phyloP scores from a whole-genome alignment of 1,284 basidiomycete genomes.

The Ganoderma lingzhi region DNA sequence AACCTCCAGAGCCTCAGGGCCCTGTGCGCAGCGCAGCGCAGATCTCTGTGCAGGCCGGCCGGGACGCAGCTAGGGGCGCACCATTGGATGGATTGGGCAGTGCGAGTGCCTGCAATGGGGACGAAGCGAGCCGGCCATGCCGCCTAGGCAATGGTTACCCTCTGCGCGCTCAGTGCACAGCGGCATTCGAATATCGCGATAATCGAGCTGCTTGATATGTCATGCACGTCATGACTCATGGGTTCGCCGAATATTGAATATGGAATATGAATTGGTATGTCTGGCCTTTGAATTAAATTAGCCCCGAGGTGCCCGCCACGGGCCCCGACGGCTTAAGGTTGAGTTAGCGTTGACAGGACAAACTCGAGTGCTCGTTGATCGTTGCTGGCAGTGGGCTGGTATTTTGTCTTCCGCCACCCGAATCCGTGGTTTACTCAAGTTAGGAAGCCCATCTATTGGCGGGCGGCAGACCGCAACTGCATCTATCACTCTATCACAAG shows the following conservation, averaged over 20 bases:
- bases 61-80: neutral
- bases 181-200: neutral
- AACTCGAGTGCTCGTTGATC: neutral
- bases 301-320: conserved; percentile 3
- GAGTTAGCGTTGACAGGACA: neutral
- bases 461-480: neutral
- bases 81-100: conserved; percentile 2
- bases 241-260: neutral
- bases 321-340: neutral
- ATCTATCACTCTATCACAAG: conserved; percentile 5
- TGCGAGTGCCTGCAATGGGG: neutral
- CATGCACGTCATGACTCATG: neutral
- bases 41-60: conserved; percentile 3
- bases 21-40: neutral
- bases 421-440: neutral
- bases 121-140: neutral
- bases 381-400: neutral
- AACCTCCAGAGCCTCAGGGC: neutral
- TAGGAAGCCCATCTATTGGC: neutral
- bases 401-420: neutral
- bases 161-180: neutral
- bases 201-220: neutral
- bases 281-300: neutral
- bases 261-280: neutral
- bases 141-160: conserved; percentile 7